Conservation (phyloP, 345 rosid species). For the Gynandropsis gynandra region DNA sequence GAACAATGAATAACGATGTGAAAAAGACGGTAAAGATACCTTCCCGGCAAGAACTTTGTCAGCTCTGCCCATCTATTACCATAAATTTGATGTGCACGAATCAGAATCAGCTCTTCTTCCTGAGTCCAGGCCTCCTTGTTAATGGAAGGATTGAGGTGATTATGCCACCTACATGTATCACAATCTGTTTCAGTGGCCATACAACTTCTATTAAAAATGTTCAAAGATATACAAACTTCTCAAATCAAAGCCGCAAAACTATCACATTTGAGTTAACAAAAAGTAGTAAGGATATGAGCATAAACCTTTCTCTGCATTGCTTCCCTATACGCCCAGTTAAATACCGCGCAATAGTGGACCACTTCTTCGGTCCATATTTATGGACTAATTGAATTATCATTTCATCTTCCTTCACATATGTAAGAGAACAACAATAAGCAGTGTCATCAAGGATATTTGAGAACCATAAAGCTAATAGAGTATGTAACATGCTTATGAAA, state of each 20-base stretch:
- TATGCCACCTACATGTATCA: slow-evolving; percentile 77
- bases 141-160: slow-evolving; percentile 94
- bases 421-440: slow-evolving; percentile 19
- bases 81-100: slow-evolving; percentile 92
- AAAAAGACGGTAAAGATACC: slow-evolving; percentile 38
- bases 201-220: background rate
- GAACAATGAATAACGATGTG: slow-evolving; percentile 3
- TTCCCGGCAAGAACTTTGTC: slow-evolving; percentile 95
- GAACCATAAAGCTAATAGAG: slow-evolving; percentile 1
- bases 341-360: slow-evolving; percentile 95
- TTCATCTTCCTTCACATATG: slow-evolving; percentile 70
- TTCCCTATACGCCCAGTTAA: slow-evolving; percentile 98
- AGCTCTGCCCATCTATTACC: slow-evolving; percentile 99
- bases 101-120: slow-evolving; percentile 91
- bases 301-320: slow-evolving; percentile 93
- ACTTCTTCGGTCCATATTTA: slow-evolving; percentile 85
- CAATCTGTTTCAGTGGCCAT: slow-evolving; percentile 15
- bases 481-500: slow-evolving; percentile 4
- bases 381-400: slow-evolving; percentile 74
- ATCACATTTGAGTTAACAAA: background rate
- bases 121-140: slow-evolving; percentile 99
- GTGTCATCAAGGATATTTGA: background rate
- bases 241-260: background rate
- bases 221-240: background rate
- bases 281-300: slow-evolving; percentile 10